A percentile compares a stretch with the other conserved stretches of the same genome.
Evolutionary conservation across 768 basidiomycete species (phyloP).

Genomic region (Rickenella mellea): DNA sequence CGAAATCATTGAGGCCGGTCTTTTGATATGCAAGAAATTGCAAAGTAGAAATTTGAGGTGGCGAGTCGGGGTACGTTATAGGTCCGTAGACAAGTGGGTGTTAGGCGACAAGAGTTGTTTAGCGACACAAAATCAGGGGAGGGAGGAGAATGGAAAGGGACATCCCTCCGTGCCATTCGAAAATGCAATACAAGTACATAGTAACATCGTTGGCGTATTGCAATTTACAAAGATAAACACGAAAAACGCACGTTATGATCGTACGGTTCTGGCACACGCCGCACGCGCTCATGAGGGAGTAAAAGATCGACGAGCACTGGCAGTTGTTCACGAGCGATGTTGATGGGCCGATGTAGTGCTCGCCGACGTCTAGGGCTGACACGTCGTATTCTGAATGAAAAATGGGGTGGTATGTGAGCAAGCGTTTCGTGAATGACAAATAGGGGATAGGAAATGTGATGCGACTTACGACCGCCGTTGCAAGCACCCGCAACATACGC

Average conservation of each 20-base stretch:
- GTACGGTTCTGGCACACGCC: too few species aligned
- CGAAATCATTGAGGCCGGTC: neutral
- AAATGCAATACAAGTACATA: too few species aligned
- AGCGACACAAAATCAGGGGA: neutral
- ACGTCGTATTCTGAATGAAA: slow-evolving; percentile 24
- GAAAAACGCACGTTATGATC: too few species aligned
- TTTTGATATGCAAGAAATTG: neutral
- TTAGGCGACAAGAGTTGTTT: neutral
- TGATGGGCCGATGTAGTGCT: slow-evolving; percentile 33
- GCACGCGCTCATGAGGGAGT: too few species aligned
- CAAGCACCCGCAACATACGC: slow-evolving; percentile 32
- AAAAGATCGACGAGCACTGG: slow-evolving; percentile 47
- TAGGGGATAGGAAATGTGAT: neutral
- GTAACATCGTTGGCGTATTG: too few species aligned
- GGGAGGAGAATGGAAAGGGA: slow-evolving; percentile 8
- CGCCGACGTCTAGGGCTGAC: slow-evolving; percentile 17
- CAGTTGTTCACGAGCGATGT: slow-evolving; percentile 27
- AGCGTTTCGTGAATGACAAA: too few species aligned
- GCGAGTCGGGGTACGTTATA: neutral
- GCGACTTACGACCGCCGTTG: slow-evolving; percentile 22
- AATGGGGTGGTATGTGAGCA: neutral
- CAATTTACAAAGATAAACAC: too few species aligned
- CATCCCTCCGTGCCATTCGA: slow-evolving; percentile 25
- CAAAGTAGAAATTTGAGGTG: neutral
- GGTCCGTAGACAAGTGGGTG: neutral